Percentiles rank a stretch among this genome's conserved stretches.
Evolutionary conservation across 805 yeast genomes (phyloP).

Genomic region (Zygosaccharomyces gambellarensis): DNA sequence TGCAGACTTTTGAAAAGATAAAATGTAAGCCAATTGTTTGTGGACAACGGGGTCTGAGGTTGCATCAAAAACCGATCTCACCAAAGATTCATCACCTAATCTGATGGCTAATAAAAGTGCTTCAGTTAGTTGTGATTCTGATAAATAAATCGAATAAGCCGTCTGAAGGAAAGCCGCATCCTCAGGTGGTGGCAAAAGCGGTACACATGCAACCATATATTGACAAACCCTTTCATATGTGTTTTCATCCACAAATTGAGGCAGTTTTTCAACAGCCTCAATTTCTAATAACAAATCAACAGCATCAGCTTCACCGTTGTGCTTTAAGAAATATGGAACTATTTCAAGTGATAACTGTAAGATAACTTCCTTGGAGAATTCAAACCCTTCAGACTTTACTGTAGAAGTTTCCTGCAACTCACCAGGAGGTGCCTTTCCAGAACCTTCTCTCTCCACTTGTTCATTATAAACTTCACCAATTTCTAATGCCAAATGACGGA

Average conservation of each 20-base stretch:
- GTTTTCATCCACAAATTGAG: slow-evolving; percentile 77
- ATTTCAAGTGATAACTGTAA: slow-evolving; percentile 66
- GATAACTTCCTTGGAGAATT: slow-evolving; percentile 41
- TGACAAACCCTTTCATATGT: slow-evolving; percentile 86
- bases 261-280: slow-evolving; percentile 77
- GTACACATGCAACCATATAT: slow-evolving; percentile 95
- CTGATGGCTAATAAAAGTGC: slow-evolving; percentile 87
- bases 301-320: slow-evolving; percentile 98
- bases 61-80: slow-evolving; percentile 75
- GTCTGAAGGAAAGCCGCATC: slow-evolving; percentile 81
- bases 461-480: slow-evolving; percentile 82
- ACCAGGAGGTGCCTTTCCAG: slow-evolving; percentile 10
- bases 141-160: slow-evolving; percentile 78
- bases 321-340: slow-evolving; percentile 85
- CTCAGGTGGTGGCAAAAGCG: slow-evolving; percentile 91
- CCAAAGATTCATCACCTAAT: slow-evolving; percentile 74
- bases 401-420: slow-evolving; percentile 18
- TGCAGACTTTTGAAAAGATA: slow-evolving; percentile 81
- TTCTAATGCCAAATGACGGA: slow-evolving; percentile 92
- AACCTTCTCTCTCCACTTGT: slow-evolving; percentile 38
- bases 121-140: slow-evolving; percentile 76
- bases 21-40: slow-evolving; percentile 85
- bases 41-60: slow-evolving; percentile 69
- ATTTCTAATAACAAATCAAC: slow-evolving; percentile 88
- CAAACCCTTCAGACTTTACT: slow-evolving; percentile 13